phyloP scores from a whole-genome alignment of 345 rosid genomes.

The Melaleuca quinquenervia region DNA sequence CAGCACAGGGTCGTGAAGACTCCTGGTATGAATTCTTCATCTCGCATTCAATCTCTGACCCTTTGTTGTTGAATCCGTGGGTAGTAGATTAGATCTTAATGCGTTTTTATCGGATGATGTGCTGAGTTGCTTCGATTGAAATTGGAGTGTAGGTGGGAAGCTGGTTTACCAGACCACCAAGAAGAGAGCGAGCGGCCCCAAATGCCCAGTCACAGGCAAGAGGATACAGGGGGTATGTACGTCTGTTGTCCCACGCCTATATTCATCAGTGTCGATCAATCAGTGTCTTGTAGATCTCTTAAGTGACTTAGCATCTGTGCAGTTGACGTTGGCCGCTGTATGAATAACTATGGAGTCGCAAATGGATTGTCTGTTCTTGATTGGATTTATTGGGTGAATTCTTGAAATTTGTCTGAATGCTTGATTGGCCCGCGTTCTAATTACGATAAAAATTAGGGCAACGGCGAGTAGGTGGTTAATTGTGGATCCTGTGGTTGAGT shows the following conservation, averaged over 20 bases:
- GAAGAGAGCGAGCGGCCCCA: neutral
- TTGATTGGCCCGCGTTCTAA: neutral
- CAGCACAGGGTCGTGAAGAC: constrained; percentile 3
- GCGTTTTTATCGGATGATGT: neutral
- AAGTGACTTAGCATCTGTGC: neutral
- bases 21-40: neutral
- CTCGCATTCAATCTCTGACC: neutral
- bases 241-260: neutral
- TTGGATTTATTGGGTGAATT: neutral
- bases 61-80: neutral
- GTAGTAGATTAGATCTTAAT: neutral
- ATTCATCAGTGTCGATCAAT: neutral
- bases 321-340: neutral
- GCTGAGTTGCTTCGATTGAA: neutral
- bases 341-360: neutral
- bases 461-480: neutral
- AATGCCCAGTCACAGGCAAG: neutral
- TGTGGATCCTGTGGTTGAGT: neutral
- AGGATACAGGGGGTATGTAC: neutral
- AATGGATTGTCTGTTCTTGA: neutral
- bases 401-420: neutral
- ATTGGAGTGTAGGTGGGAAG: neutral
- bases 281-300: neutral
- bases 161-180: neutral
- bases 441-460: neutral